Evolutionary conservation across 2,329 filamentous ascomycete species (phyloP), one percentile per base, ranked within the genome.

Genomic region (Teratosphaeria viscida): DNA sequence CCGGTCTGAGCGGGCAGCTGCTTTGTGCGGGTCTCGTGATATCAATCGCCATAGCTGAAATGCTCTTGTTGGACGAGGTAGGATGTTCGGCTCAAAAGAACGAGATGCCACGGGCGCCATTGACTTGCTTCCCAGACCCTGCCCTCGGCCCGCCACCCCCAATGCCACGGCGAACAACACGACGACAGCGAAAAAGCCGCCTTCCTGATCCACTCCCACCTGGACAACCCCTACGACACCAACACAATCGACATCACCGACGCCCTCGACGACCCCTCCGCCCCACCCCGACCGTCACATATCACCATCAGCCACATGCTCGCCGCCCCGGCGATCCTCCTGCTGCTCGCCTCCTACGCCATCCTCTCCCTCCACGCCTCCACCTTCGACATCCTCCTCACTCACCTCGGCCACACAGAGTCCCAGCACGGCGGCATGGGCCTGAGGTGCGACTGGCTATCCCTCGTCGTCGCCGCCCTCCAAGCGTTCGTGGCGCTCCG

Each of bases 321-420:
- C 57, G 74, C 74, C 19, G 76, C 77, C 0, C 77, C 77, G 2
- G 78, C 77, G 1, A 69, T 79, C 19, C 65, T 77, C 60, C 65
- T 78, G 62, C 67, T 79, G 35, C 67, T 82, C 66, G 68, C 77
- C 63, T 79, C 78, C 4, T 79, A 78, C 63, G 81, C 78, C 32
- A 79, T 79, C 43, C 78, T 80, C 37, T 82, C 81, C n/a, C 80
- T 79, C 66, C 82, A 82, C 58, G 78, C 79, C 12, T 78, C 76
- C 2, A 81, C 81, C 54, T 84, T 79, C 60, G 77, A 79, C 59
- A 73, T 76, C 26, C 70, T 79, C 4, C 74, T 79, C 2, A 77
- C 77, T 5, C 76, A 79, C 62, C 72, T 79, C 34, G 76, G 76
- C 54, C 77, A 79, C 66, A 77, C 73, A 61, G 73, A 71, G 62